A percentile compares a stretch with the other conserved stretches of the same genome.
These are phyloP conservation scores for Phytopythium kandeliae DNA, from an alignment of 352 stramenopile genomes.

Conservation along the genomic window DNA sequence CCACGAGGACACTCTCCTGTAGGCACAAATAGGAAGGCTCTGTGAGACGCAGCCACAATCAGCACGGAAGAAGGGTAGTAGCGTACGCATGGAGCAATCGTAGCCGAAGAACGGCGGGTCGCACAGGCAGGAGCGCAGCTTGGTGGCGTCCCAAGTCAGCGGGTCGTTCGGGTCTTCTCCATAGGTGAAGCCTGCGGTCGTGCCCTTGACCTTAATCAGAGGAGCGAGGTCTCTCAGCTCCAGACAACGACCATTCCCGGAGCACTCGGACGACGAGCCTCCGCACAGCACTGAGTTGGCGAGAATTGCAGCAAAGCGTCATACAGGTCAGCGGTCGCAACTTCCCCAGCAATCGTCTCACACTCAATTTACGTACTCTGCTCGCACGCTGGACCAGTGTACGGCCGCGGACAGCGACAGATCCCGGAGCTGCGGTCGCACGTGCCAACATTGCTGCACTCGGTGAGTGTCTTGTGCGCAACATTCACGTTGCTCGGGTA, in stretches of 20 bases:
- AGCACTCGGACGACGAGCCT: constrained; percentile 41
- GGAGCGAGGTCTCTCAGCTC: constrained; percentile 58
- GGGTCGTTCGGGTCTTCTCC: constrained; percentile 62
- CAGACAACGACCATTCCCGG: constrained; percentile 71
- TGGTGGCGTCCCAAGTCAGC: constrained; percentile 62
- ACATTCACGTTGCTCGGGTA: constrained; percentile 51
- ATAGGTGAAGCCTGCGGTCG: constrained; percentile 48
- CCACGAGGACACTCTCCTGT: constrained; percentile 62
- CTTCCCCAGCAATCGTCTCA: too few species aligned
- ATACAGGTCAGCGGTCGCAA: neutral
- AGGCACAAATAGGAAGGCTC: too few species aligned
- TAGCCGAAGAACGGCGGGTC: constrained; percentile 53
- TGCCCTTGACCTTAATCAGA: constrained; percentile 45
- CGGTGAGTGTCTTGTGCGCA: constrained; percentile 36
- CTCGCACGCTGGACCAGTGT: constrained; percentile 61
- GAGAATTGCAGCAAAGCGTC: neutral
- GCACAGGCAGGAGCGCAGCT: constrained; percentile 64
- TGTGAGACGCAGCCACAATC: neutral
- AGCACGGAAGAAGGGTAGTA: neutral
- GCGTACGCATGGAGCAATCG: constrained; percentile 61
- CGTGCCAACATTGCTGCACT: constrained; percentile 59
- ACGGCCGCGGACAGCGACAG: constrained; percentile 71
- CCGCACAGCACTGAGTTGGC: constrained; percentile 7
- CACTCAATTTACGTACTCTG: constrained; percentile 42
- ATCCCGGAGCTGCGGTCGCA: constrained; percentile 65